These are phyloP conservation scores for Fusarium torreyae DNA, from an alignment of 2,329 filamentous ascomycete species.

Conservation along the genomic window DNA sequence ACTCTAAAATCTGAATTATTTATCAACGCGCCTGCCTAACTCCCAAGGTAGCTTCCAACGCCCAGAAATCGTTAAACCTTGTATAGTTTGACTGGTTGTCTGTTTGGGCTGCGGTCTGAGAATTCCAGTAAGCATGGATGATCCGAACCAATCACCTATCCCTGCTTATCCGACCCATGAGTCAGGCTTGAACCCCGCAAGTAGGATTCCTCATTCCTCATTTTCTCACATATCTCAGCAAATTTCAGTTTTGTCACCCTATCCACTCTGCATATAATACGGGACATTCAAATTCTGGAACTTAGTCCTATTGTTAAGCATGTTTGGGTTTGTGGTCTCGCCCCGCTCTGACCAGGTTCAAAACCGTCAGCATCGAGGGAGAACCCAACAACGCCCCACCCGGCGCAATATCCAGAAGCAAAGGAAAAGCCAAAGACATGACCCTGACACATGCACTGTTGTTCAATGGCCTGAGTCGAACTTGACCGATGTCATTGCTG, in stretches of 20 bases:
- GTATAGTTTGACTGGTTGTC: too few species aligned
- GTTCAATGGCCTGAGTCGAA: fast-evolving
- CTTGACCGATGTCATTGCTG: fast-evolving
- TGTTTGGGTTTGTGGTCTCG: background rate
- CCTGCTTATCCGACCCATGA: too few species aligned
- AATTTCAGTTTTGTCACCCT: fast-evolving
- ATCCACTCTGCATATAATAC: fast-evolving
- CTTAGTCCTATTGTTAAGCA: fast-evolving
- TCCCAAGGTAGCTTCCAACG: too few species aligned
- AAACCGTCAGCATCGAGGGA: background rate
- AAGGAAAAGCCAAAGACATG: fast-evolving
- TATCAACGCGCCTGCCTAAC: too few species aligned
- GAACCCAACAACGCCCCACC: fast-evolving
- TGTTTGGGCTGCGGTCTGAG: too few species aligned
- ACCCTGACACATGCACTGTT: fast-evolving
- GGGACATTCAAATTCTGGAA: fast-evolving
- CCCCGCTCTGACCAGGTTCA: fast-evolving
- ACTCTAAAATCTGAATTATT: too few species aligned
- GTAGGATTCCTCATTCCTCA: fast-evolving
- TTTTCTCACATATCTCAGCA: background rate
- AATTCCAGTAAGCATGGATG: too few species aligned
- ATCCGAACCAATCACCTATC: too few species aligned
- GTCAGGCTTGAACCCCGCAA: background rate
- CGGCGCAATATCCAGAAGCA: fast-evolving
- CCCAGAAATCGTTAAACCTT: too few species aligned